phyloP scores from a whole-genome alignment of 2,329 filamentous ascomycete species.

The Xylaria sp. region DNA sequence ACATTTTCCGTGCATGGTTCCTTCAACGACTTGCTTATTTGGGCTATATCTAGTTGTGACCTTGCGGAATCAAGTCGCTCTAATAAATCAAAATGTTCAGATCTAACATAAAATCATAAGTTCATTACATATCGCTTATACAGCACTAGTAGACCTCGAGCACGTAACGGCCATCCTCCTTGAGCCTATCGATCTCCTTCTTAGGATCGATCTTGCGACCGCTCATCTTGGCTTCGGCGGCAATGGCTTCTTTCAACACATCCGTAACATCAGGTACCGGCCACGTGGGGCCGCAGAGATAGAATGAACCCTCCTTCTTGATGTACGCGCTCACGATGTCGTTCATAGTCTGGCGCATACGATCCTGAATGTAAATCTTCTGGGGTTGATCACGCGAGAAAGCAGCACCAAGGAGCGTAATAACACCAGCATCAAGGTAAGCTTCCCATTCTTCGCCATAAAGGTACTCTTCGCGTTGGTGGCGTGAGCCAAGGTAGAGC shows the following conservation, averaged over 20 bases:
- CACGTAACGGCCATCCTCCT: slow-evolving; percentile 94
- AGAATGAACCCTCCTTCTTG: slow-evolving; percentile 88
- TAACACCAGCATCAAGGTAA: slow-evolving; percentile 93
- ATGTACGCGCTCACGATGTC: slow-evolving; percentile 90
- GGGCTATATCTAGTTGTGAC: slow-evolving; percentile 14
- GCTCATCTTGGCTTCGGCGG: slow-evolving; percentile 72
- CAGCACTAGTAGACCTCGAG: slow-evolving; percentile 86
- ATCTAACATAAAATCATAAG: slow-evolving; percentile 25
- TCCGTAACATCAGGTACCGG: slow-evolving; percentile 96
- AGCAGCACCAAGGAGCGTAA: slow-evolving; percentile 90
- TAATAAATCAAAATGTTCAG: slow-evolving; percentile 10
- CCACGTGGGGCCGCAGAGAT: slow-evolving; percentile 98
- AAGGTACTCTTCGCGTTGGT: slow-evolving; percentile 98
- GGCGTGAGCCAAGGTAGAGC: slow-evolving; percentile 94
- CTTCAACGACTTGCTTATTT: slow-evolving; percentile 19
- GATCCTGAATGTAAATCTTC: slow-evolving; percentile 99
- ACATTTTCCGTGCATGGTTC: not conserved
- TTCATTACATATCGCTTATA: slow-evolving; percentile 25
- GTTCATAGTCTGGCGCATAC: slow-evolving; percentile 87
- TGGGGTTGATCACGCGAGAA: slow-evolving; percentile 97
- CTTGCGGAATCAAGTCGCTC: not conserved
- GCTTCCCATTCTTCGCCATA: slow-evolving; percentile 99
- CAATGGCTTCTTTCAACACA: slow-evolving; percentile 92
- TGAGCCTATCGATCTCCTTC: slow-evolving; percentile 96
- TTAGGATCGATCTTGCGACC: slow-evolving; percentile 84